Base-by-base conservation (phyloP, 2,329 filamentous ascomycete species). In the Neoascochyta sp. region DNA sequence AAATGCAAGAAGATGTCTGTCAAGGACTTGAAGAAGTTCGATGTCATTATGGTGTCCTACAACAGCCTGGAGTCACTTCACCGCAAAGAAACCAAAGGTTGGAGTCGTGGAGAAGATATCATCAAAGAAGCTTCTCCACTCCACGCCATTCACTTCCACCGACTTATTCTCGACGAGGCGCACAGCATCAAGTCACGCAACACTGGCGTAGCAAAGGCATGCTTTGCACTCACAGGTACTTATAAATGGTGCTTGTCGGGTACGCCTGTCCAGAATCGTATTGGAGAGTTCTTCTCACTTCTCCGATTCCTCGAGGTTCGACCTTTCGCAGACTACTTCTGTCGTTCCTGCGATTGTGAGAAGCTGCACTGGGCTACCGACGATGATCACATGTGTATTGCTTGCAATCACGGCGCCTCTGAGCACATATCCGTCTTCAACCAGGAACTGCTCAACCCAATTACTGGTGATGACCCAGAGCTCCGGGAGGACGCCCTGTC, bases 31-130 rank as follows among this genome's bases (percentile, higher is more conserved):
- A 83, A 82, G 63, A 78, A 82, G 47, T 93, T 81, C 64, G 80
- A 98, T 62, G 87, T 98, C 28, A 90, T 96, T 56, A 88, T 96
- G 76, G 94, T 96, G 67, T 96, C 90, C 9, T 98, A 93, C 74
- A 88, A 86, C 47, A 76, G 85, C 45, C 68, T 98, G 18, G 92
- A 96, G 62, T 94, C 89, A 0, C 81, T 95, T 53, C 86, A 88
- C 57, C 83, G 92, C 34, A 95, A 93, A 62, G 86, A 98, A 62
- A 82, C 83, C 52, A 94, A 92, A 57, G 92, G 92, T 1, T 92
- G 89, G 72, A 81, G 75, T 47, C 83, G 88, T 36, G 83, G 86
- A 41, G 80, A 85, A 15, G 83, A 84, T 8, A 69, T 90, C 14
- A 74, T 90, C 64, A 94, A 90, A 58, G 85, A 92, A 62, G 73